Conservation (phyloP, 208 protist genomes). For the Crithidia bombi region DNA sequence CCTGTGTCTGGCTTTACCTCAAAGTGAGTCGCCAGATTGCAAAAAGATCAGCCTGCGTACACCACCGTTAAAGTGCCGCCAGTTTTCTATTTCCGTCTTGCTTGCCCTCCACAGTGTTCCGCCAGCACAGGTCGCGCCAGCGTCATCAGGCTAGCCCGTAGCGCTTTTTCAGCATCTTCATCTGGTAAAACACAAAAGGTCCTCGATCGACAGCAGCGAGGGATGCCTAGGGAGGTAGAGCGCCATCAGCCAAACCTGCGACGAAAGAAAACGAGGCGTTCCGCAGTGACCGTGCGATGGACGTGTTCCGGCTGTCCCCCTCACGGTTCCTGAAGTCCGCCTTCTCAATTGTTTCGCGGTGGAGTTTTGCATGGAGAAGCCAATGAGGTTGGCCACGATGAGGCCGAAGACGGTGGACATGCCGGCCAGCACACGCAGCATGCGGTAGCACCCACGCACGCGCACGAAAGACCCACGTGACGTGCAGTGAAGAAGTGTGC, state of each 20-base stretch:
- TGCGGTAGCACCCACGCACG: conserved; percentile 22
- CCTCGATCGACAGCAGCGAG: neutral
- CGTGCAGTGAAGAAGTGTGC: conserved; percentile 19
- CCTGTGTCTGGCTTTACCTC: no score
- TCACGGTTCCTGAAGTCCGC: no score
- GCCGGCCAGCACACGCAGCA: conserved; percentile 37
- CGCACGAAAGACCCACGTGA: conserved; percentile 11
- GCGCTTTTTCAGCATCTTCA: neutral
- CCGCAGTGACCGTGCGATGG: no score
- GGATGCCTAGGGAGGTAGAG: neutral
- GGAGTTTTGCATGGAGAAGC: conserved; percentile 40
- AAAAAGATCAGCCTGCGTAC: no score
- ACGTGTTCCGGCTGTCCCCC: no score
- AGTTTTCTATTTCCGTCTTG: no score
- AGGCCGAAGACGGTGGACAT: conserved; percentile 42
- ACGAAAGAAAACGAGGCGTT: no score
- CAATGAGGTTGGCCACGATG: conserved; percentile 70
- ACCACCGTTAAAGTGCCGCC: no score
- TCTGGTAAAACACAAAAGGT: neutral
- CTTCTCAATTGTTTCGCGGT: neutral
- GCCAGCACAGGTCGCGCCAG: no score
- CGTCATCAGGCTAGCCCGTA: conserved; percentile 1
- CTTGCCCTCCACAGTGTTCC: no score
- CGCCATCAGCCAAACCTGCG: neutral
- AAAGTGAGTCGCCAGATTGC: no score